A percentile compares a stretch with the other conserved stretches of the same genome.
Conservation (phyloP, 768 basidiomycete species). For the Gloeostereum incarnatum region DNA sequence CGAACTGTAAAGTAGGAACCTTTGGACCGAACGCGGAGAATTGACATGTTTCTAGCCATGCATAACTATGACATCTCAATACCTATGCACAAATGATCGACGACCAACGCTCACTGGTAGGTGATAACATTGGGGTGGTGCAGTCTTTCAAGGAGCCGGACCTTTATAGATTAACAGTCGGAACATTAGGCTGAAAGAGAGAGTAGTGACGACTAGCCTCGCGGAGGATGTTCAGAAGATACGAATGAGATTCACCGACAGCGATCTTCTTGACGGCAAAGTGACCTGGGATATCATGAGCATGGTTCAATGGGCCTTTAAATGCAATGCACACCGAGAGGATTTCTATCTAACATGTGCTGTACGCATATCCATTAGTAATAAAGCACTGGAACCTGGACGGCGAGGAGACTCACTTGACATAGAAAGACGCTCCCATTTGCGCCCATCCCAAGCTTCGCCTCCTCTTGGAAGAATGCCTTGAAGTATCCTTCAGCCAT, state of each 20-base stretch:
- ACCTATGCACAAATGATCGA: neutral
- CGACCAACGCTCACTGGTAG: slow-evolving; percentile 50
- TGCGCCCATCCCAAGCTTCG: slow-evolving; percentile 88
- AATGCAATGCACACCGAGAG: slow-evolving; percentile 44
- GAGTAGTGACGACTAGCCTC: slow-evolving; percentile 37
- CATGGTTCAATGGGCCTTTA: slow-evolving; percentile 4
- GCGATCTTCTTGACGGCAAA: slow-evolving; percentile 98
- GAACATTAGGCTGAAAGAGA: neutral
- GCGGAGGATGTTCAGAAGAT: slow-evolving; percentile 72
- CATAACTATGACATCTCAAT: slow-evolving; percentile 37
- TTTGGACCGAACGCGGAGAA: slow-evolving; percentile 87
- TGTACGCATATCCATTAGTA: neutral
- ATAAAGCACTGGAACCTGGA: neutral
- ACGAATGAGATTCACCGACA: slow-evolving; percentile 82
- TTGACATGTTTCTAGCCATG: slow-evolving; percentile 82
- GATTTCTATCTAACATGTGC: slow-evolving; percentile 52
- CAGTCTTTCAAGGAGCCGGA: slow-evolving; percentile 76
- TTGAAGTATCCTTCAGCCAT: slow-evolving; percentile 93
- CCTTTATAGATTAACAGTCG: slow-evolving; percentile 25
- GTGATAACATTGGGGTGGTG: slow-evolving; percentile 92
- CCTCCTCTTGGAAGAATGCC: slow-evolving; percentile 88
- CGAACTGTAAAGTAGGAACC: slow-evolving; percentile 82
- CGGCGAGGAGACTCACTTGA: slow-evolving; percentile 40
- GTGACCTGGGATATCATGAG: slow-evolving; percentile 35
- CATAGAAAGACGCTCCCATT: slow-evolving; percentile 88